Conservation (phyloP, 2,329 filamentous ascomycete species). For the Lomentospora prolificans region DNA sequence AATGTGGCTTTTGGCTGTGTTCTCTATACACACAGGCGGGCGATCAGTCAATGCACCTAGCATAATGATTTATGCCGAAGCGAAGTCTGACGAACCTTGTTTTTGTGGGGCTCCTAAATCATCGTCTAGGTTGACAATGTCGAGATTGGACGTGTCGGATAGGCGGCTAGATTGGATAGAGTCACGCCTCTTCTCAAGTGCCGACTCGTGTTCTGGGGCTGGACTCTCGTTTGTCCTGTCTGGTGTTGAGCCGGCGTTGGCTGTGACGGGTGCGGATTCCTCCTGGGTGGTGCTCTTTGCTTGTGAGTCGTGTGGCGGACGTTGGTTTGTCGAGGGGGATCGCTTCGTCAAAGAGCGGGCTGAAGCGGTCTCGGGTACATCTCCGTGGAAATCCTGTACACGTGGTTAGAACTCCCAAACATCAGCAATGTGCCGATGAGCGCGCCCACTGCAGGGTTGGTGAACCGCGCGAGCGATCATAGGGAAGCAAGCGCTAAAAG, state of each 20-base stretch:
- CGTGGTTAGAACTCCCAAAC: neutral
- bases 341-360: constrained; percentile 54
- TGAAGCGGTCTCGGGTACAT: constrained; percentile 60
- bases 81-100: constrained; percentile 20
- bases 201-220: constrained; percentile 2
- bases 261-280: constrained; percentile 9
- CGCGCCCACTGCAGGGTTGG: neutral
- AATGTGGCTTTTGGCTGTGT: constrained; percentile 11
- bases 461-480: neutral
- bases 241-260: constrained; percentile 12
- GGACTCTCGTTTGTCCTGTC: constrained; percentile 11
- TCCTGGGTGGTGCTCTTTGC: neutral
- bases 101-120: constrained; percentile 29
- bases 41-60: constrained; percentile 7
- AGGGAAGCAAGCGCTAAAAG: neutral
- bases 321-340: constrained; percentile 20
- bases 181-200: constrained; percentile 1
- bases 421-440: neutral
- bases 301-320: neutral
- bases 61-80: constrained; percentile 10
- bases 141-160: constrained; percentile 37
- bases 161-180: constrained; percentile 23
- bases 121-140: constrained; percentile 60
- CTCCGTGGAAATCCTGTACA: constrained; percentile 67
- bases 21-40: constrained; percentile 7